A percentile compares a stretch with the other conserved stretches of the same genome.
Evolutionary conservation across 192 early-diverging fungal genomes (phyloP).

Genomic region (Coemansia sp.): DNA sequence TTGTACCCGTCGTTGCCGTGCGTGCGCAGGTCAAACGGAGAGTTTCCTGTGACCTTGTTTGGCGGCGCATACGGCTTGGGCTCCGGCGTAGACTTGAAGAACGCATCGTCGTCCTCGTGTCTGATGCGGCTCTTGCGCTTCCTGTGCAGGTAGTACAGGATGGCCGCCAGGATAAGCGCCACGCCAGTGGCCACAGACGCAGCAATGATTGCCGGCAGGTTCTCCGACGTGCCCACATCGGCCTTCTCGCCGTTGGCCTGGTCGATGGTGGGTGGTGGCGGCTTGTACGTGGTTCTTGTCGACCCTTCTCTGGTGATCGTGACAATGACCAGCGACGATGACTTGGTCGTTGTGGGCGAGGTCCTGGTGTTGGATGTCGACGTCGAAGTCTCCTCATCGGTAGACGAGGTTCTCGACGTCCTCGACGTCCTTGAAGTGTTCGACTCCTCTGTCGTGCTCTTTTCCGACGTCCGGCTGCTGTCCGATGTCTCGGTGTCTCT

Average conservation of each 20-base stretch:
- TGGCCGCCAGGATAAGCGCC: constrained; percentile 32
- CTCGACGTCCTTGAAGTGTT: background rate
- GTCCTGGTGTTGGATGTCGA: background rate
- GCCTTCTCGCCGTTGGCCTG: constrained; percentile 47
- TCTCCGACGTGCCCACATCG: constrained; percentile 34
- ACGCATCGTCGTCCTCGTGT: constrained; percentile 36
- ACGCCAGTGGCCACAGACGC: constrained; percentile 32
- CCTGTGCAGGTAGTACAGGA: constrained; percentile 38
- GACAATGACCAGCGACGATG: constrained; percentile 21
- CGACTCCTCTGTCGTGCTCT: background rate
- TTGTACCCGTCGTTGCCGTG: constrained; percentile 36
- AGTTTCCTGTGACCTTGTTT: constrained; percentile 6
- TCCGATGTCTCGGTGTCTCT: background rate
- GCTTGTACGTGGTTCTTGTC: constrained; percentile 27
- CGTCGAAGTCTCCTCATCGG: background rate
- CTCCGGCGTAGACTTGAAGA: constrained; percentile 17
- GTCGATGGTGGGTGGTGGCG: constrained; percentile 36
- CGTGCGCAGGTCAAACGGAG: constrained; percentile 26
- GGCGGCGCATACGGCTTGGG: constrained; percentile 18
- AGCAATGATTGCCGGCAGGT: constrained; percentile 41
- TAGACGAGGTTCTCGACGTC: background rate
- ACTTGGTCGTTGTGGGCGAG: background rate
- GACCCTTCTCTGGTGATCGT: constrained; percentile 35
- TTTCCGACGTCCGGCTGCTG: background rate
- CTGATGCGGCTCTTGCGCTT: constrained; percentile 23